Base-by-base conservation (phyloP, 345 rosid genomes). In the Raphanus sativus region DNA sequence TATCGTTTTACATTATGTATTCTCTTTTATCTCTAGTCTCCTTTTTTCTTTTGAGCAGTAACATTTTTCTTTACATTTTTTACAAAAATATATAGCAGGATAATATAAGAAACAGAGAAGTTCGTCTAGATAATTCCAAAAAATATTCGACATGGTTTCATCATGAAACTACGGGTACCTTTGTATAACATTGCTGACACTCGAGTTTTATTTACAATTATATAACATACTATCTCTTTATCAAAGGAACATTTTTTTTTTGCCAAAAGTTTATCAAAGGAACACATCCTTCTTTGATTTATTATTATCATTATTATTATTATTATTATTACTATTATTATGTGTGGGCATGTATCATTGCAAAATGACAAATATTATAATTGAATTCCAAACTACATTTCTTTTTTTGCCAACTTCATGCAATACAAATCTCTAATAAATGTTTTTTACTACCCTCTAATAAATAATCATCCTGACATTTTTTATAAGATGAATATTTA, bases 141-240 rank as follows among this genome's bases (percentile, higher is more conserved):
- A 17, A 16, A 21, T 67, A 67, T 58, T 54, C 73, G 50, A 75
- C 78, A 75, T 75, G 78, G 78, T 67, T 67, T 67, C 67, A 67
- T 58, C 28, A 58, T 24, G 33, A 67, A 75, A 67, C 73, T 30
- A 60, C 48, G 73, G 78, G 67, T 21, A 75, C 33, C 25, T 58
- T 67, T 67, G 59, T 59, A 58, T 67, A 28, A 67, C 28, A 75
- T 29, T 56, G 26, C 67, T 58, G 78, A 58, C 73, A 75, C 60
- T 36, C 71, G 36, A 66, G 25, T 30, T 30, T 73, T 45, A 21
- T 54, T 56, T 4, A 21, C 21, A 21, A 21, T 21, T 21, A 21
- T 62, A 64, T n/a, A 33, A 24, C 16, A 33, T 54, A 21, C 21
- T 21, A 4, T 52, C 1, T 8, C 9, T 32, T 13, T 52, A 13